Conservation (phyloP, 2,329 filamentous ascomycete species). For the Atkinsonella texensis region DNA sequence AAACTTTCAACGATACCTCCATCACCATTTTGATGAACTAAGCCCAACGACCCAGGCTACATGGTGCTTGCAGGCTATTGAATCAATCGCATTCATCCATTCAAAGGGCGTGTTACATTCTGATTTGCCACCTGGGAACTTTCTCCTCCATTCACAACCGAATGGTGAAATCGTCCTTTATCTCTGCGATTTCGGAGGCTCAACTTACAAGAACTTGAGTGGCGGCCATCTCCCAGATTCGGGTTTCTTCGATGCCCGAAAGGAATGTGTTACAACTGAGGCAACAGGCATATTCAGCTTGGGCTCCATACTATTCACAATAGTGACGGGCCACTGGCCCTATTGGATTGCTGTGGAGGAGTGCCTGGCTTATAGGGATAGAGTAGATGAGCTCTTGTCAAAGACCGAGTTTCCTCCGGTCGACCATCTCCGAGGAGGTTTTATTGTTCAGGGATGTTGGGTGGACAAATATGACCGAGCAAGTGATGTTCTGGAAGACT, state of each 20-base stretch:
- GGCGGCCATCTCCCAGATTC: neutral
- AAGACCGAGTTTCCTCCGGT: neutral
- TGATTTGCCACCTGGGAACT: neutral
- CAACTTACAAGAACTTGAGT: neutral
- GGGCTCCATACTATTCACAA: neutral
- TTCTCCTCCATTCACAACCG: neutral
- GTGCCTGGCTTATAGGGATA: neutral
- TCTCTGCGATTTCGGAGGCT: neutral
- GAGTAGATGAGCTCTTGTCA: neutral
- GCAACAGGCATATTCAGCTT: neutral
- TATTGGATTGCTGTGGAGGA: neutral
- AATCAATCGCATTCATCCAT: neutral
- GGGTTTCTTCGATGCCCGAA: neutral
- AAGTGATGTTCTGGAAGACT: neutral
- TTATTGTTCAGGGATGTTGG: neutral
- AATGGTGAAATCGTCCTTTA: neutral
- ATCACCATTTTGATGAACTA: too few relatives aligned
- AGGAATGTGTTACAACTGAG: neutral
- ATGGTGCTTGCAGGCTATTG: neutral
- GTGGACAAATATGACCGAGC: neutral
- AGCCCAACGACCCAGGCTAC: too few relatives aligned
- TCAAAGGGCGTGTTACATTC: neutral
- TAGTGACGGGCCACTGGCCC: neutral
- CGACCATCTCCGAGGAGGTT: neutral
- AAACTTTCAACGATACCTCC: too few relatives aligned